Conservation (phyloP, 2,329 filamentous ascomycete species). For the Clarireedia monteithiana region DNA sequence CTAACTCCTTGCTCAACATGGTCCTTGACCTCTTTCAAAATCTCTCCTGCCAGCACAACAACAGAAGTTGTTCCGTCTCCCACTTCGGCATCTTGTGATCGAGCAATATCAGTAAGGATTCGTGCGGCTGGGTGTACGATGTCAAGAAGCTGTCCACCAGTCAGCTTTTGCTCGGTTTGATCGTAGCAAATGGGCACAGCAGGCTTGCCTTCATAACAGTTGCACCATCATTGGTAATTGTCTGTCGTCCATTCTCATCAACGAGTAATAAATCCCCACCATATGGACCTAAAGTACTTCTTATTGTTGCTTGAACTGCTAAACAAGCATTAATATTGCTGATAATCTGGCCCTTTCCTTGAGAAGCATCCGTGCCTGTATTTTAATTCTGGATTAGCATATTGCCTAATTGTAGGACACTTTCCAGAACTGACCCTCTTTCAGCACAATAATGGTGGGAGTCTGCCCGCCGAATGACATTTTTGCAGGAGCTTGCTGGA, state of each 20-base stretch:
- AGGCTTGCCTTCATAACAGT: constrained; percentile 89
- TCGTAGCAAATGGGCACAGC: not conserved
- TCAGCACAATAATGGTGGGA: constrained; percentile 95
- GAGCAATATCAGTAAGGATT: constrained; percentile 95
- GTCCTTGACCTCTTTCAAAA: constrained; percentile 93
- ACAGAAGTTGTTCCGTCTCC: constrained; percentile 97
- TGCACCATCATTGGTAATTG: constrained; percentile 97
- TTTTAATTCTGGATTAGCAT: constrained; percentile 15
- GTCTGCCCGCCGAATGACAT: constrained; percentile 98
- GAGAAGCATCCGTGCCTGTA: constrained; percentile 89
- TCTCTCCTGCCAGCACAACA: constrained; percentile 93
- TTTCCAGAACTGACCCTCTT: constrained; percentile 65
- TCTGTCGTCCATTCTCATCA: constrained; percentile 90
- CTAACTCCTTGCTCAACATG: constrained; percentile 95
- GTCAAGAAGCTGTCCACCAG: constrained; percentile 67
- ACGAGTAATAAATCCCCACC: constrained; percentile 94
- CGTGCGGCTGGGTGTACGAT: constrained; percentile 96
- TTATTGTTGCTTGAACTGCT: constrained; percentile 91
- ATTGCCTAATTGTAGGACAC: constrained; percentile 1
- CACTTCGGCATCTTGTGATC: constrained; percentile 98
- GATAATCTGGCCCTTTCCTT: constrained; percentile 92
- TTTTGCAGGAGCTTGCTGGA: constrained; percentile 7
- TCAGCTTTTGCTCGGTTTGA: constrained; percentile 11
- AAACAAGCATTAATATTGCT: constrained; percentile 98
- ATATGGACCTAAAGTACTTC: constrained; percentile 91